These are phyloP conservation scores for Chondrostereum purpureum DNA, from an alignment of 1,284 basidiomycete genomes.

Conservation along the genomic window DNA sequence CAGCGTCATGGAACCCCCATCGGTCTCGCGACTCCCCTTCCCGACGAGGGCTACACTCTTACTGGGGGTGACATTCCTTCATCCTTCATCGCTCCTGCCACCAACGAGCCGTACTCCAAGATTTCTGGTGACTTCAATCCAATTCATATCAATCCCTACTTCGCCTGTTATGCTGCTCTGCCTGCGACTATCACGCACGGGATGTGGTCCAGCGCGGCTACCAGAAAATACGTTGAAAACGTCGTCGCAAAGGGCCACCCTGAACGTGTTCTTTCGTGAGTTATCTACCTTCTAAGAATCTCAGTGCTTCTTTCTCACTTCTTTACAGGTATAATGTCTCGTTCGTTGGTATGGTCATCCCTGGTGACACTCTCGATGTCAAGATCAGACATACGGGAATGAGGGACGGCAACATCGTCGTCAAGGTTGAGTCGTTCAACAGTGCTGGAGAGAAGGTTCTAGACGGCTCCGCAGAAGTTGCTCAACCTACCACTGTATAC, in stretches of 20 bases:
- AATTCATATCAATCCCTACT: conserved; percentile 99
- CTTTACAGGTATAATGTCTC: conserved; percentile 73
- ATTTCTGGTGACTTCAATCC: conserved; percentile 96
- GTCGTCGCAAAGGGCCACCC: conserved; percentile 91
- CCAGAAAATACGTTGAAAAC: conserved; percentile 88
- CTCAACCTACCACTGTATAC: conserved; percentile 89
- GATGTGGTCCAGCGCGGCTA: conserved; percentile 94
- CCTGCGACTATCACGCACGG: conserved; percentile 98
- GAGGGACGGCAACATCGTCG: conserved; percentile 88
- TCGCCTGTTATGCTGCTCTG: conserved; percentile 88
- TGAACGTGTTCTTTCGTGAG: conserved; percentile 81
- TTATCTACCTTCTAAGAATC: conserved; percentile 16
- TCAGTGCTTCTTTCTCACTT: conserved; percentile 13
- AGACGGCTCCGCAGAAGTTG: conserved; percentile 88
- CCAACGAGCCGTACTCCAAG: conserved; percentile 93
- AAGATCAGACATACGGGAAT: conserved; percentile 88
- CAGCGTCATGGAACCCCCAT: conserved; percentile 83
- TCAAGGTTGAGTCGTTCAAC: conserved; percentile 88
- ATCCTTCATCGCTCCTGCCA: conserved; percentile 71
- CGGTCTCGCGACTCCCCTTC: conserved; percentile 72
- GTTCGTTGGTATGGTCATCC: conserved; percentile 98
- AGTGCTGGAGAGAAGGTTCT: conserved; percentile 85
- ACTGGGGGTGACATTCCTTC: conserved; percentile 51
- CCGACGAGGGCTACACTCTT: conserved; percentile 83
- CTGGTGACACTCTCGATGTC: conserved; percentile 83